These are phyloP conservation scores for Pistacia atlantica DNA, from an alignment of 345 rosid genomes.

Conservation along the genomic window DNA sequence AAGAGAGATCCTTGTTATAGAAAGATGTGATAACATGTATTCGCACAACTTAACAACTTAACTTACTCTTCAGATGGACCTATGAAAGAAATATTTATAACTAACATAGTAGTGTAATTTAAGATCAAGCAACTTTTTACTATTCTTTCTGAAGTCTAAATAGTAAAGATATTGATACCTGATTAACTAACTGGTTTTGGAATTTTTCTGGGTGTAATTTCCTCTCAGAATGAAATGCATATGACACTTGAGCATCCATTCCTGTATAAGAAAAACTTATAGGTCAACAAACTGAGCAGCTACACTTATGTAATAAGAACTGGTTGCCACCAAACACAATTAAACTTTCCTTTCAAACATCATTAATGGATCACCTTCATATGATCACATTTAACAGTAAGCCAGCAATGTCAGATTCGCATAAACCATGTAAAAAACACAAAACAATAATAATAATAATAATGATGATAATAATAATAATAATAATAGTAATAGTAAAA, in stretches of 20 bases:
- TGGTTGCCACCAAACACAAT: not conserved
- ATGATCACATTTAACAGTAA: not conserved
- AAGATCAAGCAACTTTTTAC: not conserved
- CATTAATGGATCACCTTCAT: not conserved
- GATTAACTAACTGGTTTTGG: constrained; percentile 64
- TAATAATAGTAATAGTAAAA: no score
- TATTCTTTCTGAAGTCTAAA: not conserved
- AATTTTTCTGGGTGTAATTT: constrained; percentile 69
- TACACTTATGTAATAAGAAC: not conserved
- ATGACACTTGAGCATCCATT: constrained; percentile 80
- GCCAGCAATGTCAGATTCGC: not conserved
- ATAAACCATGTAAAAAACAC: not conserved
- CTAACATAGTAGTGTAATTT: not conserved
- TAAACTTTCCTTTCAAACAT: not conserved
- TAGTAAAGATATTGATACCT: constrained; percentile 33
- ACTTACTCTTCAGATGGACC: no score
- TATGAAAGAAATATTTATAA: not conserved
- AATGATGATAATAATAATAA: no score
- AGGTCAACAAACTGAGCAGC: not conserved
- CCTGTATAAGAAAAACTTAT: constrained; percentile 36
- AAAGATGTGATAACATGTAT: not conserved
- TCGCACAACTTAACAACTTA: no score
- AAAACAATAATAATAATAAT: not conserved
- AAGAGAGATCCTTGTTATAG: not conserved
- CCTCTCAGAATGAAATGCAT: constrained; percentile 72